Percentiles rank a stretch among this genome's conserved stretches.
Evolutionary conservation across 805 yeast genomes (phyloP).

Genomic region (Danielia reshetovae): DNA sequence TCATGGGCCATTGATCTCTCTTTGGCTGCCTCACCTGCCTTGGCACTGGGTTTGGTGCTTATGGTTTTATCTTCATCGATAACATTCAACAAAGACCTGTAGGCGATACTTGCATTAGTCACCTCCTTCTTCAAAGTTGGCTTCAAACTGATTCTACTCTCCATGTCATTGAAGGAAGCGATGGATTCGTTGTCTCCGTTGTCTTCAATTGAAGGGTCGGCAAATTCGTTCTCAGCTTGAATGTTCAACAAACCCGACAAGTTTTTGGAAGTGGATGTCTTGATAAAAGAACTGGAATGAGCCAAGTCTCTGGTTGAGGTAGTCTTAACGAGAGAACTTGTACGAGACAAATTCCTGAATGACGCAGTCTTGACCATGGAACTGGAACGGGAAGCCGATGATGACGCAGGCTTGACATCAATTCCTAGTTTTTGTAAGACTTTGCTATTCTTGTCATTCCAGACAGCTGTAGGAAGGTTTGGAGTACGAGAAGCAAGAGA

Average conservation of each 20-base stretch:
- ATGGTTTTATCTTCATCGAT: slow-evolving; percentile 13
- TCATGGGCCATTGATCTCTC: not conserved
- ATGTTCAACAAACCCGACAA: slow-evolving; percentile 15
- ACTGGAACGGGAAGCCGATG: slow-evolving; percentile 16
- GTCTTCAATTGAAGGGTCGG: slow-evolving; percentile 4
- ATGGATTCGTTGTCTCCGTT: slow-evolving; percentile 15
- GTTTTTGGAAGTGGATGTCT: slow-evolving; percentile 37
- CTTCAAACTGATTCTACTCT: slow-evolving; percentile 1
- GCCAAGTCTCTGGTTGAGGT: not conserved
- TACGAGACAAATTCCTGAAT: not conserved
- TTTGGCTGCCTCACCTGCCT: not conserved
- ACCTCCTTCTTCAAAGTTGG: slow-evolving; percentile 1
- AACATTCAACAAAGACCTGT: slow-evolving; percentile 22
- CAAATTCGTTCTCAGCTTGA: slow-evolving; percentile 7
- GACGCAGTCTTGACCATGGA: slow-evolving; percentile 30
- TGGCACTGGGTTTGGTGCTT: not conserved
- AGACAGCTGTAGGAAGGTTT: slow-evolving; percentile 1
- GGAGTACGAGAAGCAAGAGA: slow-evolving; percentile 29
- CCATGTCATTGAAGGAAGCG: slow-evolving; percentile 13
- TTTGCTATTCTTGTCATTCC: slow-evolving; percentile 24
- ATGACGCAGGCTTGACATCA: slow-evolving; percentile 19
- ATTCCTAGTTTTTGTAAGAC: slow-evolving; percentile 38
- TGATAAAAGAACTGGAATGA: slow-evolving; percentile 19
- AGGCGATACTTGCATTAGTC: slow-evolving; percentile 7
- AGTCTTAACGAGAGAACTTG: not conserved